Base-by-base conservation (phyloP, 1,284 basidiomycete genomes). In the Cryptococcus deneoformans region DNA sequence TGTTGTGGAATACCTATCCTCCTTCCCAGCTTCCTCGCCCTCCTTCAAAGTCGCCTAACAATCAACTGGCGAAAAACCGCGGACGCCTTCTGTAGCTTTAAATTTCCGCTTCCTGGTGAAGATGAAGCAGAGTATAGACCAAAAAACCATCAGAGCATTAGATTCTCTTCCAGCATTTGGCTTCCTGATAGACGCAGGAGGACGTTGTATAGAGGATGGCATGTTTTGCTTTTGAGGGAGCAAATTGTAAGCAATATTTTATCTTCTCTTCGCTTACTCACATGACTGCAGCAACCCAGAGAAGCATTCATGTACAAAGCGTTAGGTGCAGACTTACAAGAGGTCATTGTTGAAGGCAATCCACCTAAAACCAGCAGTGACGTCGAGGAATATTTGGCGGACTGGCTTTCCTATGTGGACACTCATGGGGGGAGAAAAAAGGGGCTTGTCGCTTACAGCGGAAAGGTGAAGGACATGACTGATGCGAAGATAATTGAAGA, bases 21-120 rank as follows among this genome's bases (percentile, higher is more conserved):
- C n/a, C 52, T 56, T 0, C 72, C 71, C 3, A 35, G 44, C 1
- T 76, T 63, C 62, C 55, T 74, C 6, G 39, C 61, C 8, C 57
- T 57, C 3, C 58, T 76, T 8, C 24, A 56, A 11, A 36, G 39
- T 9, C 58, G 62, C 1, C 52, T 71, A 12, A 53, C 47, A 6
- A 54, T 55, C 2, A 69, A 72, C 60, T 75, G 73, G 74, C 72
- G 71, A 47, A 60, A 64, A 44, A 62, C 62, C 34, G 72, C 70
- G 6, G 73, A 74, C 58, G 61, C 58, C 8, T 53, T 71, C 52
- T 71, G 74, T 52, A 70, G 67, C 46, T 75, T 75, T 50, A 14
- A 44, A 10, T 7, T 44, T n/a, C 43, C 14, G 1, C 16, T 75
- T n/a, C 74, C 74, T 11, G 58, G 67, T 35, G 50, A 49, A 3